Base-by-base conservation (phyloP, 495 filamentous ascomycete genomes). In the Lasiosphaeriaceae sp. region DNA sequence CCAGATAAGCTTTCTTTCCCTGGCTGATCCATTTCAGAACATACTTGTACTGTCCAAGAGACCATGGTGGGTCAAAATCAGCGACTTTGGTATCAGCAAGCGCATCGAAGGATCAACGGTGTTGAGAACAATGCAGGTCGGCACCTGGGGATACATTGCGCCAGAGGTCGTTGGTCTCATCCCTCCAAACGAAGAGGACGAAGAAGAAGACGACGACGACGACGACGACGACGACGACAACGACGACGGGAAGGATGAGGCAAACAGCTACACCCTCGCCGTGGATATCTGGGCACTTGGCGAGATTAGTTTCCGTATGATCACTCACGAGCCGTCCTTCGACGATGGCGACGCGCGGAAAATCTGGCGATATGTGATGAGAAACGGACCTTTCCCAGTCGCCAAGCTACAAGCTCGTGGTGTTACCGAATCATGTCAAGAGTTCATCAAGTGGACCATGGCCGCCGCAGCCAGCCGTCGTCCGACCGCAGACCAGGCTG, bases 11-110 rank as follows among this genome's bases (percentile, higher is more conserved):
- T 50, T 29, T 34, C n/a, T 47, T 16, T 23, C 35, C 37, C 12
- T 16, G 16, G 9, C 48, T 50, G 11, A 50, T 11, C 20, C 23
- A n/a, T 14, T 31, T 7, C n/a, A 67, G 72, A 66, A 49, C 53
- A 57, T 58, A 12, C 37, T 54, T n/a, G 37, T 61, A 4, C 6
- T 44, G 7, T 22, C 55, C 4, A 41, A 31, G 1, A 8, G 34
- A 14, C 34, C 34, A 14, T 79, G 73, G 59, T 71, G 69, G 64
- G 72, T 80, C 19, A 81, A 80, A 52, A 75, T 80, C 19, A 73
- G 69, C 7, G 79, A 80, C 61, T 80, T 82, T 53, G 79, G 79
- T 1, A 72, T 81, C 35, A 66, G 62, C 46, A 80, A 79, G 56
- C 68, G 70, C 17, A 16, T 35, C 9, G 17, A 20, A 24, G 41